A percentile compares a stretch with the other conserved stretches of the same genome.
phyloP scores from a whole-genome alignment of 2,329 filamentous ascomycete genomes.

The Aspergillus nomiae region DNA sequence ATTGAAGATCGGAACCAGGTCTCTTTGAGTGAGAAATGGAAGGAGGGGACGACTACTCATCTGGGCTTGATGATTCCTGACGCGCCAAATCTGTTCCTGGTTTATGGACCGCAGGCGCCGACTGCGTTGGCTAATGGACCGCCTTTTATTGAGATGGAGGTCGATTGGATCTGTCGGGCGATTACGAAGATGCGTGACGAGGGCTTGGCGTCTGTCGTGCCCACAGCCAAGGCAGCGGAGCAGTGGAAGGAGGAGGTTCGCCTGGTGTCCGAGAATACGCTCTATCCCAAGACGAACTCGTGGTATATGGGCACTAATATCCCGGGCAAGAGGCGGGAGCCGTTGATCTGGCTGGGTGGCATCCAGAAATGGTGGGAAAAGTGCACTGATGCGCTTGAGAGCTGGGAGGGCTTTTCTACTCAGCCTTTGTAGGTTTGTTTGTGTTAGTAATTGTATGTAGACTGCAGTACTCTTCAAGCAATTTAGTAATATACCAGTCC shows the following conservation, averaged over 20 bases:
- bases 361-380: constrained; percentile 2
- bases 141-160: constrained; percentile 38
- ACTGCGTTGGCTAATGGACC: constrained; percentile 38
- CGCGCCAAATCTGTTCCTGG: constrained; percentile 51
- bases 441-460: neutral
- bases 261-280: constrained; percentile 12
- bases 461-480: neutral
- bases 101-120: constrained; percentile 41
- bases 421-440: neutral
- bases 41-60: constrained; percentile 24
- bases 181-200: constrained; percentile 20
- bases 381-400: constrained; percentile 1
- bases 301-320: constrained; percentile 30
- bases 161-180: constrained; percentile 27
- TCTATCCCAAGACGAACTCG: constrained; percentile 24
- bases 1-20: constrained; percentile 17
- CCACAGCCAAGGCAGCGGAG: constrained; percentile 15
- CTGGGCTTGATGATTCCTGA: constrained; percentile 43
- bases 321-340: constrained; percentile 21
- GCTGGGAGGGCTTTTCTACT: constrained; percentile 1
- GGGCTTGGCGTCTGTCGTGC: constrained; percentile 10
- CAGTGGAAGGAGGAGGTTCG: constrained; percentile 20
- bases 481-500: neutral
- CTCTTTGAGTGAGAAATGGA: constrained; percentile 18
- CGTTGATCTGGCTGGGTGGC: constrained; percentile 14